A percentile compares a stretch with the other conserved stretches of the same genome.
phyloP scores from a whole-genome alignment of 371 early-diverging fungal species.

The Furculomyces boomerangus region DNA sequence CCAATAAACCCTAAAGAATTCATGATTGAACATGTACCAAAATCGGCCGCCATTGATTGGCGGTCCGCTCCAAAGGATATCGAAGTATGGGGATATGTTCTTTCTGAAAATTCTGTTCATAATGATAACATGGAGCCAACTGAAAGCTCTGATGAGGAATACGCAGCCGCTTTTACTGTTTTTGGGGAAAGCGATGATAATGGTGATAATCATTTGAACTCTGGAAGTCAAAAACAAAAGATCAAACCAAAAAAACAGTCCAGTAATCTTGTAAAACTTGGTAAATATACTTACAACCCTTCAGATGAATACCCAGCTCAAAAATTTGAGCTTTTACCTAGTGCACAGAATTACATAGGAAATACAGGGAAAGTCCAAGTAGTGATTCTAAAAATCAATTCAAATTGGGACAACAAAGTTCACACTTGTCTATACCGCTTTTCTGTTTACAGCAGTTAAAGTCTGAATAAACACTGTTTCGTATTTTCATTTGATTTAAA shows the following conservation, averaged over 20 bases:
- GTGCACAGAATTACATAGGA: background rate
- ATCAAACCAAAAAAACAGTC: background rate
- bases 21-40: constrained; percentile 47
- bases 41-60: constrained; percentile 28
- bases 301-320: constrained; percentile 15
- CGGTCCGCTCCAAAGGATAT: constrained; percentile 41
- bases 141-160: background rate
- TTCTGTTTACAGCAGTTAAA: too few relatives aligned
- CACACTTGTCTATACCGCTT: constrained; percentile 68
- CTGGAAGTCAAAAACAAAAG: background rate
- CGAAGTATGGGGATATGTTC: constrained; percentile 44
- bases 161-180: background rate
- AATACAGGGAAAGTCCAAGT: constrained; percentile 15
- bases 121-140: background rate
- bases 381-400: constrained; percentile 30
- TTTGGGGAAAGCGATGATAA: background rate
- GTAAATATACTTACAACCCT: constrained; percentile 14
- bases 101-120: constrained; percentile 5
- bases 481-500: background rate
- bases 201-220: background rate
- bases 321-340: constrained; percentile 11
- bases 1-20: constrained; percentile 34
- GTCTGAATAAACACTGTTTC: too few relatives aligned
- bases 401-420: constrained; percentile 52
- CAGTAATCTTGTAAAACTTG: constrained; percentile 6